Conservation (phyloP, 345 rosid genomes). For the Brassica carinata region DNA sequence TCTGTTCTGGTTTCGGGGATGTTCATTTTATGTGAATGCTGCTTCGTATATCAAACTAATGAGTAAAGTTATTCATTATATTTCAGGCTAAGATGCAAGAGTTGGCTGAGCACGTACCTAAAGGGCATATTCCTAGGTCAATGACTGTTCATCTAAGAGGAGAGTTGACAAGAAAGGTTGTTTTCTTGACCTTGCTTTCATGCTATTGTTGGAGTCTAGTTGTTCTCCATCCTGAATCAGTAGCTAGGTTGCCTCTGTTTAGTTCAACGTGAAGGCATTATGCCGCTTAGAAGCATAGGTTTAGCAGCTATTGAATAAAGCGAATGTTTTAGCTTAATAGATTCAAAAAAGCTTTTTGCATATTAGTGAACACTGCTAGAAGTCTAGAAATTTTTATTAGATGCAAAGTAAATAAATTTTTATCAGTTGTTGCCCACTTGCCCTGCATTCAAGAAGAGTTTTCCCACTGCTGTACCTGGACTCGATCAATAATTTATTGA, state of each 20-base stretch:
- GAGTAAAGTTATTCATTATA: neutral
- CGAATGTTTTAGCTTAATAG: neutral
- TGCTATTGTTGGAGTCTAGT: slow-evolving; percentile 13
- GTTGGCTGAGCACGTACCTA: slow-evolving; percentile 97
- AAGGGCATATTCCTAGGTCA: slow-evolving; percentile 95
- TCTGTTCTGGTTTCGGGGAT: slow-evolving; percentile 8
- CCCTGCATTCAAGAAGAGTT: neutral
- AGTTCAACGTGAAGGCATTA: neutral
- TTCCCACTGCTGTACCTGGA: neutral
- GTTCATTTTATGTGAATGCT: slow-evolving; percentile 17
- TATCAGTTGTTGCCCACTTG: neutral
- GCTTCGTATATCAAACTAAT: neutral
- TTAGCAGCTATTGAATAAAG: neutral
- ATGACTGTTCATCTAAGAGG: slow-evolving; percentile 98
- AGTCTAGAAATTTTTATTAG: neutral
- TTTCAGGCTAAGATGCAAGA: slow-evolving; percentile 98
- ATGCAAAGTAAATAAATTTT: neutral
- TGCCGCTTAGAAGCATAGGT: neutral
- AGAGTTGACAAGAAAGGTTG: slow-evolving; percentile 95
- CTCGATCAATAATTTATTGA: neutral
- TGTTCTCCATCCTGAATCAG: neutral
- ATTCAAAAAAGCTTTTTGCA: neutral
- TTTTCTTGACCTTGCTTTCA: slow-evolving; percentile 24
- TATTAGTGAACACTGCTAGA: neutral
- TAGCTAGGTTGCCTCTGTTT: neutral